Percentiles rank a stretch among this genome's conserved stretches.
phyloP scores from a whole-genome alignment of 768 basidiomycete species.

The Tylopilus subfusipes region DNA sequence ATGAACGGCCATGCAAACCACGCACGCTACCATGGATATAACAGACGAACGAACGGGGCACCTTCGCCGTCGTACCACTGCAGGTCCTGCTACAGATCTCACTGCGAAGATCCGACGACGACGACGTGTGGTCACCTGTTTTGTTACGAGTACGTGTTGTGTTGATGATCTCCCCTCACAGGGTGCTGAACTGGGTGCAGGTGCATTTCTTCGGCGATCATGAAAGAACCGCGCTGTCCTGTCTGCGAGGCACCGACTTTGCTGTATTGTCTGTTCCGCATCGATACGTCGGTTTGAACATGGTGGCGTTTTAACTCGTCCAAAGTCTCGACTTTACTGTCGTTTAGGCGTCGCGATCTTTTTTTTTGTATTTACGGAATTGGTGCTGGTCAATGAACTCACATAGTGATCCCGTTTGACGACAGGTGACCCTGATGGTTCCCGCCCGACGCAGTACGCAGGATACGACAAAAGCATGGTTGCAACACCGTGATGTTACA shows the following conservation, averaged over 20 bases:
- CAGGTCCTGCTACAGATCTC: constrained; percentile 46
- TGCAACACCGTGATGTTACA: too few species aligned
- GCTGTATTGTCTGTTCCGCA: constrained; percentile 53
- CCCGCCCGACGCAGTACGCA: too few species aligned
- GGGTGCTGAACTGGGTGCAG: constrained; percentile 28
- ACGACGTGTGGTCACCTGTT: constrained; percentile 66
- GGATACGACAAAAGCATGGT: too few species aligned
- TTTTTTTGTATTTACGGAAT: neutral
- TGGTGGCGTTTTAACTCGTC: neutral
- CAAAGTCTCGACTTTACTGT: neutral
- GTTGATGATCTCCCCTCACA: neutral
- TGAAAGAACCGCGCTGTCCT: constrained; percentile 47
- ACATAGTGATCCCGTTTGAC: neutral
- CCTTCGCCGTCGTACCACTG: constrained; percentile 38
- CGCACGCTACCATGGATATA: neutral
- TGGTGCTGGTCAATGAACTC: constrained; percentile 3
- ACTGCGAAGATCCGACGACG: constrained; percentile 53
- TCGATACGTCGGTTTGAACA: constrained; percentile 38
- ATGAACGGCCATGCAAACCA: constrained; percentile 11
- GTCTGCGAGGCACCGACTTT: constrained; percentile 50
- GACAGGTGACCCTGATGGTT: neutral
- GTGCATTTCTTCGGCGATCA: constrained; percentile 50
- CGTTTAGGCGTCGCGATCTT: neutral
- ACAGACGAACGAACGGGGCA: constrained; percentile 8
- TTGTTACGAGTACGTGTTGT: constrained; percentile 41